Percentiles rank a stretch among this genome's conserved stretches.
Evolutionary conservation across 371 early-diverging fungal species (phyloP).

Genomic region (Rhizomucor pusillus): DNA sequence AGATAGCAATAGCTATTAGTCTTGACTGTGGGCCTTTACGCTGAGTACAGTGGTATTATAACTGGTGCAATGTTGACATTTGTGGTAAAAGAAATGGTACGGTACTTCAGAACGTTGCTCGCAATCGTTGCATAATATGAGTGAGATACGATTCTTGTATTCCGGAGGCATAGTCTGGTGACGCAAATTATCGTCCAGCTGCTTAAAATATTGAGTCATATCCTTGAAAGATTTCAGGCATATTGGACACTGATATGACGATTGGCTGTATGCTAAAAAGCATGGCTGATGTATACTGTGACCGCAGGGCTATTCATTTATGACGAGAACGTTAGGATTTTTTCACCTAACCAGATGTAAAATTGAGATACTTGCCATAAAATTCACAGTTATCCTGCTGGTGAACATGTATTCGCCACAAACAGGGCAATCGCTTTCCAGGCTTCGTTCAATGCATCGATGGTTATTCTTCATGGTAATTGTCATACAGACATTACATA

Average conservation of each 20-base stretch:
- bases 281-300: constrained; percentile 94
- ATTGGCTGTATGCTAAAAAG: constrained; percentile 75
- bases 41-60: constrained; percentile 87
- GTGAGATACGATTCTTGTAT: constrained; percentile 65
- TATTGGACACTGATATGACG: constrained; percentile 94
- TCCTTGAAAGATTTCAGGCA: constrained; percentile 92
- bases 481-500: constrained; percentile 91
- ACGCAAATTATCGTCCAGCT: constrained; percentile 78
- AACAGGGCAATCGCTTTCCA: constrained; percentile 94
- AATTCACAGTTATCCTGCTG: constrained; percentile 72
- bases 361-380: constrained; percentile 63
- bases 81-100: constrained; percentile 95
- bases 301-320: constrained; percentile 80
- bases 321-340: background rate
- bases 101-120: constrained; percentile 74
- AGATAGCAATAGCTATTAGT: too few relatives aligned
- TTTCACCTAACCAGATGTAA: background rate
- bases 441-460: constrained; percentile 88
- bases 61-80: constrained; percentile 85
- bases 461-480: constrained; percentile 74
- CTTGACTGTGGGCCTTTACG: too few relatives aligned
- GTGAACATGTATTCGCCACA: constrained; percentile 97
- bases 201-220: constrained; percentile 76
- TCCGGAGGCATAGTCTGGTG: constrained; percentile 89
- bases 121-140: constrained; percentile 95